Evolutionary conservation across 78 protist species (phyloP).

Genomic region (Emiliania huxleyi): DNA sequence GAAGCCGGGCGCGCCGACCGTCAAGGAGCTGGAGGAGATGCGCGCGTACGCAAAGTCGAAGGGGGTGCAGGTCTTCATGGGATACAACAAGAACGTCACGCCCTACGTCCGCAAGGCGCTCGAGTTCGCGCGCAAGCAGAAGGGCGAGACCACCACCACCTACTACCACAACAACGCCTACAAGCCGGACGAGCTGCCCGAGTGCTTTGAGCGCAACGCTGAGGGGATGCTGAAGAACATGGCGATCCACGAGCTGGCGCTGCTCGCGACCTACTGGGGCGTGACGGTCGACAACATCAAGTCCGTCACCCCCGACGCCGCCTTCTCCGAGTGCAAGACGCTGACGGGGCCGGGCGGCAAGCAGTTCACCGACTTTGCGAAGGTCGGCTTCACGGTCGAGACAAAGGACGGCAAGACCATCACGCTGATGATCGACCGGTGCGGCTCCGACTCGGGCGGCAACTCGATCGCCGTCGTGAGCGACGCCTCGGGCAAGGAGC

Average conservation of each 20-base stretch:
- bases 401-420: not conserved
- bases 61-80: not conserved
- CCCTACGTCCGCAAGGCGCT: not conserved
- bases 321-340: not conserved
- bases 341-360: not conserved
- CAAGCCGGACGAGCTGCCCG: not conserved
- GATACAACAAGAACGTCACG: conserved; percentile 12
- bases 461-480: not conserved
- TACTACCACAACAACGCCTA: not conserved
- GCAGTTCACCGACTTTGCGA: not conserved
- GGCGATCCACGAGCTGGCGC: conserved; percentile 29
- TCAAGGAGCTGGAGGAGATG: not conserved
- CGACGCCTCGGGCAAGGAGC: not conserved
- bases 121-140: not conserved
- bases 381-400: not conserved
- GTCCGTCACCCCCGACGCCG: not conserved
- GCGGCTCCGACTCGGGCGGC: not conserved
- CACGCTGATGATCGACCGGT: not conserved
- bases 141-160: not conserved
- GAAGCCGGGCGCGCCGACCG: conserved; percentile 21
- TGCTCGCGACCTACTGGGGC: conserved; percentile 2
- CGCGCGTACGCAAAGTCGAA: not conserved
- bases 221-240: conserved; percentile 20
- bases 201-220: conserved; percentile 13
- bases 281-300: not conserved